Percentiles rank a stretch among this genome's conserved stretches.
phyloP scores from a whole-genome alignment of 192 early-diverging fungal genomes.

The Entophlyctis luteolus region DNA sequence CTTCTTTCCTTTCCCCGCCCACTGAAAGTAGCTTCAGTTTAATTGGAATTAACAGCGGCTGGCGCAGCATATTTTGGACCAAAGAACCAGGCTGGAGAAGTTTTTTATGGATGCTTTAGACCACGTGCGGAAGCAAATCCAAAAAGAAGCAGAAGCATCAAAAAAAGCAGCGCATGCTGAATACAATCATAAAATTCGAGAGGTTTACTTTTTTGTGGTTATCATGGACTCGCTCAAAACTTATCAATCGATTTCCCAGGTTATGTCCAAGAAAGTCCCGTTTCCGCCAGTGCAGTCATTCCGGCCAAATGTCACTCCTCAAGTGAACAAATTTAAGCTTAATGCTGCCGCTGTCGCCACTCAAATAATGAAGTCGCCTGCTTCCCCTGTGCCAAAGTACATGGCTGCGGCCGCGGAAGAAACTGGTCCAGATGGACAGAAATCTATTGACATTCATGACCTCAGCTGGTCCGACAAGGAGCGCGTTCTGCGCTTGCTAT shows the following conservation, averaged over 20 bases:
- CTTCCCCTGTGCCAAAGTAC: conserved; percentile 17
- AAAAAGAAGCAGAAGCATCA: conserved; percentile 26
- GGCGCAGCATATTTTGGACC: conserved; percentile 60
- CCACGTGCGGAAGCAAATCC: conserved; percentile 42
- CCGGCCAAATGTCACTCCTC: conserved; percentile 16
- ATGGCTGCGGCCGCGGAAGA: conserved; percentile 25
- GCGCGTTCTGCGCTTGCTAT: conserved; percentile 54
- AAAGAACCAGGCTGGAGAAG: conserved; percentile 56
- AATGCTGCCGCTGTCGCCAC: conserved; percentile 19
- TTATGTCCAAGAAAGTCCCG: conserved; percentile 26
- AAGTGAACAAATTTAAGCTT: conserved; percentile 18
- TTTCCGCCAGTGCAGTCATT: conserved; percentile 39
- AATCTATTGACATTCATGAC: conserved; percentile 45
- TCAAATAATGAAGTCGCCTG: conserved; percentile 18
- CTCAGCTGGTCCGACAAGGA: conserved; percentile 57
- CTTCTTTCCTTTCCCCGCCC: background rate
- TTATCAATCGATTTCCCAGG: conserved; percentile 14
- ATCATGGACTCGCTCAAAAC: background rate
- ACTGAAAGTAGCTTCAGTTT: background rate
- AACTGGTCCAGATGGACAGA: background rate
- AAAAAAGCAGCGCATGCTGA: conserved; percentile 33
- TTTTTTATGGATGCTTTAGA: conserved; percentile 66
- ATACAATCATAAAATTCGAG: conserved; percentile 48
- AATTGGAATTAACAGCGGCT: conserved; percentile 38
- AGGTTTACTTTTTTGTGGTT: conserved; percentile 24